Conservation (phyloP, 257 asterid genomes). For the Scutellaria baicalensis region DNA sequence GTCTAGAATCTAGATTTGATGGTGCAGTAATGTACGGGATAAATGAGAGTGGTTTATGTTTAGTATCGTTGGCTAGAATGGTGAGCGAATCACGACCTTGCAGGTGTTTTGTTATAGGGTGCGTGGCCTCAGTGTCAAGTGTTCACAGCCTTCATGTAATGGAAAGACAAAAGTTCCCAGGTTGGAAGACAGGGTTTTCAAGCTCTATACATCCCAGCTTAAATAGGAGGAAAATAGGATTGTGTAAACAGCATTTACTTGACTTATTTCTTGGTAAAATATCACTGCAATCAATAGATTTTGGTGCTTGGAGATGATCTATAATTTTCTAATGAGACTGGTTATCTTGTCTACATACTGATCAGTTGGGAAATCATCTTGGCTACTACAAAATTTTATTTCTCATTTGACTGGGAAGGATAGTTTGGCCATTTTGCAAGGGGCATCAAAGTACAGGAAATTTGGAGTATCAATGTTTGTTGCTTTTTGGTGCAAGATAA, state of each 20-base stretch:
- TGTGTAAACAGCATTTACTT: constrained; percentile 63
- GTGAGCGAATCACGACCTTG: constrained; percentile 72
- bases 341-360: neutral
- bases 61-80: constrained; percentile 63
- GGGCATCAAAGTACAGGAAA: too few relatives aligned
- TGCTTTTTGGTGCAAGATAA: constrained; percentile 19
- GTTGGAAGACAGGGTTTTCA: constrained; percentile 90
- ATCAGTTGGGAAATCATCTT: neutral
- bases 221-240: constrained; percentile 61
- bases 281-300: constrained; percentile 48
- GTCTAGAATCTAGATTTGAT: constrained; percentile 22
- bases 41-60: constrained; percentile 57
- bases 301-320: constrained; percentile 53
- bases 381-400: neutral
- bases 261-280: constrained; percentile 72
- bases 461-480: constrained; percentile 38
- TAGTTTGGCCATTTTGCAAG: neutral
- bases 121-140: constrained; percentile 45
- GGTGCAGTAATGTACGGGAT: constrained; percentile 52
- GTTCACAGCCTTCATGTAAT: constrained; percentile 75
- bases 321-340: neutral
- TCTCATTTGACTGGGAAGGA: neutral
- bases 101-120: constrained; percentile 70
- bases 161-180: constrained; percentile 90
- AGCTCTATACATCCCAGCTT: constrained; percentile 74